A percentile compares a stretch with the other conserved stretches of the same genome.
phyloP scores from a whole-genome alignment of 1,284 basidiomycete species.

The Omphalotus olearius region DNA sequence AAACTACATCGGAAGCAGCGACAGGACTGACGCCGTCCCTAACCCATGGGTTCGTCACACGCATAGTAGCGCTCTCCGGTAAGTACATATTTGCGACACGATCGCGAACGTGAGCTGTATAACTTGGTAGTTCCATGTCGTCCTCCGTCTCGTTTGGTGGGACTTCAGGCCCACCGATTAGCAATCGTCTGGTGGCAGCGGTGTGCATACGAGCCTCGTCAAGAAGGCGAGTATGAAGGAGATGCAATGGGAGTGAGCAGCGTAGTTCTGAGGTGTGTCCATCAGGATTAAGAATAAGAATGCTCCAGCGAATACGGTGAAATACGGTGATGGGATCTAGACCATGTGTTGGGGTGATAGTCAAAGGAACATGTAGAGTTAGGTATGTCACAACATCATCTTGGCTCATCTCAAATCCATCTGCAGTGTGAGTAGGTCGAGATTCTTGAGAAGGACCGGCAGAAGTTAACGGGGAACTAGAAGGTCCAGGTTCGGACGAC shows the following conservation, averaged over 20 bases:
- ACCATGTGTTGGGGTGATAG: slow-evolving; percentile 59
- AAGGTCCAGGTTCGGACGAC: slow-evolving; percentile 13
- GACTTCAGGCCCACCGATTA: slow-evolving; percentile 36
- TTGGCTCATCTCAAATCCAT: slow-evolving; percentile 20
- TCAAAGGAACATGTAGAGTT: slow-evolving; percentile 42
- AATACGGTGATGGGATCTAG: slow-evolving; percentile 69
- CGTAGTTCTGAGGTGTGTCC: slow-evolving; percentile 88
- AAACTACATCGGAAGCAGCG: slow-evolving; percentile 14
- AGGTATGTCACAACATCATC: slow-evolving; percentile 47
- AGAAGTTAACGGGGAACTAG: slow-evolving; percentile 8
- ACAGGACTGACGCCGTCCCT: slow-evolving; percentile 34
- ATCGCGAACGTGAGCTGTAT: slow-evolving; percentile 84
- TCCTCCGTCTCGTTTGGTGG: slow-evolving; percentile 42
- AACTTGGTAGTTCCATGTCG: slow-evolving; percentile 79
- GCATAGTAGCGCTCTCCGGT: slow-evolving; percentile 59
- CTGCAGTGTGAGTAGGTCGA: slow-evolving; percentile 6
- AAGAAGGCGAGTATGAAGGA: slow-evolving; percentile 71
- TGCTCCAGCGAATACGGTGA: slow-evolving; percentile 74
- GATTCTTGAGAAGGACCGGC: slow-evolving; percentile 13
- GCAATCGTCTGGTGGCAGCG: slow-evolving; percentile 62
- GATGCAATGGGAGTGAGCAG: slow-evolving; percentile 83
- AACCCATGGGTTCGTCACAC: slow-evolving; percentile 64
- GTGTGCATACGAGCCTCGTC: slow-evolving; percentile 73
- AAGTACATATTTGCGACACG: slow-evolving; percentile 80
- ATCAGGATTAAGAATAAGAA: slow-evolving; percentile 80